Percentiles rank a stretch among this genome's conserved stretches.
Evolutionary conservation across 1,284 basidiomycete species (phyloP).

Genomic region (Sphagnurus paluster): DNA sequence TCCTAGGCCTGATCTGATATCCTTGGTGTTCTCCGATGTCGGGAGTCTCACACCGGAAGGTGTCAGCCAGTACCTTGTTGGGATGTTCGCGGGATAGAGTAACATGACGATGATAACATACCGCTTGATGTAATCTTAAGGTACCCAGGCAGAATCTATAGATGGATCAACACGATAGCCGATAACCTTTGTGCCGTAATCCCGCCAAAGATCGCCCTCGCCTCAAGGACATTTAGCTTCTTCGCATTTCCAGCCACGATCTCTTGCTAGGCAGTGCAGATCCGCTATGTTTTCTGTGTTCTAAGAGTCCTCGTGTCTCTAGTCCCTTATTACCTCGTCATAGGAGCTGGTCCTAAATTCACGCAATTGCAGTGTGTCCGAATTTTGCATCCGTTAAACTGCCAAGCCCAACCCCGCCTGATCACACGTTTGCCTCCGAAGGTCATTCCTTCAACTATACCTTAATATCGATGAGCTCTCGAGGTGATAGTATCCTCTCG

Average conservation of each 20-base stretch:
- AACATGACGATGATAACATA: slow-evolving; percentile 14
- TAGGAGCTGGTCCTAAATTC: too few relatives aligned
- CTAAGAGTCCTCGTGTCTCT: too few relatives aligned
- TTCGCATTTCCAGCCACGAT: background rate
- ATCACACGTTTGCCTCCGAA: slow-evolving; percentile 18
- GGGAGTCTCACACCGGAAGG: slow-evolving; percentile 91
- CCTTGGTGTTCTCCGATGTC: slow-evolving; percentile 89
- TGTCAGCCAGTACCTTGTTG: slow-evolving; percentile 88
- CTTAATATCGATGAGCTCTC: slow-evolving; percentile 4
- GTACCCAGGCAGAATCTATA: slow-evolving; percentile 12
- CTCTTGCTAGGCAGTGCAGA: background rate
- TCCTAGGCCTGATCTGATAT: slow-evolving; percentile 80
- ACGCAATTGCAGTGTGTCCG: background rate
- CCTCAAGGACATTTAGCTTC: slow-evolving; percentile 3
- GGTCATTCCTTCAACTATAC: slow-evolving; percentile 1
- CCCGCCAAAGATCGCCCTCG: slow-evolving; percentile 9
- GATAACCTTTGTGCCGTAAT: slow-evolving; percentile 22
- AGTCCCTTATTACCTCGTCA: too few relatives aligned
- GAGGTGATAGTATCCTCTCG: slow-evolving; percentile 1
- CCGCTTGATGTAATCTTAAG: slow-evolving; percentile 11
- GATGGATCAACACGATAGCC: slow-evolving; percentile 28
- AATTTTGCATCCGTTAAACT: slow-evolving; percentile 11
- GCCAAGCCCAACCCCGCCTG: slow-evolving; percentile 1
- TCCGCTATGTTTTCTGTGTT: too few relatives aligned
- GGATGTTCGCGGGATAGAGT: slow-evolving; percentile 78